phyloP scores from a whole-genome alignment of 495 filamentous ascomycete genomes.

The Rhizodiscina lignyota region DNA sequence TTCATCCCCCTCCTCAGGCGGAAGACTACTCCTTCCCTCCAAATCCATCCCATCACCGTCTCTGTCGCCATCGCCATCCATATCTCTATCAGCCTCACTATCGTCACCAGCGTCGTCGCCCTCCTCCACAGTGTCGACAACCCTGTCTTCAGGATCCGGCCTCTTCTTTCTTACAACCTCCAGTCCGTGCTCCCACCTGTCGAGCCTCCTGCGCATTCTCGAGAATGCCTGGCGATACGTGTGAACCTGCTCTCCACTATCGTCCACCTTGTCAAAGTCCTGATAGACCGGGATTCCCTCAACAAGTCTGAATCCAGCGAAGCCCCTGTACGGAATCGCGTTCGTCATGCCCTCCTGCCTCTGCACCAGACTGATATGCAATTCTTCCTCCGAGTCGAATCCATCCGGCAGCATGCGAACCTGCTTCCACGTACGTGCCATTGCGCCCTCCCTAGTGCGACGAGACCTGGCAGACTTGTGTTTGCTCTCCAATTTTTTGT shows the following conservation, averaged over 20 bases:
- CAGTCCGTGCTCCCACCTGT: background rate
- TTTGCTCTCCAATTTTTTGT: slow-evolving; percentile 44
- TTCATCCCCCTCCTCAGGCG: background rate
- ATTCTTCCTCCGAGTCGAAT: slow-evolving; percentile 67
- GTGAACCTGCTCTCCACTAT: slow-evolving; percentile 6
- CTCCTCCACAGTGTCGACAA: background rate
- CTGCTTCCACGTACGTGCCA: slow-evolving; percentile 53
- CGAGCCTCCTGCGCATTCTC: slow-evolving; percentile 1
- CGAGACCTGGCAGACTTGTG: slow-evolving; percentile 10
- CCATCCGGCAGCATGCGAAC: slow-evolving; percentile 48
- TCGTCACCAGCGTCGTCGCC: background rate
- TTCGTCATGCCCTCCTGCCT: slow-evolving; percentile 3
- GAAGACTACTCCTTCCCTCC: background rate
- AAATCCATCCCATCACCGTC: background rate
- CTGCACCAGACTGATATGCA: slow-evolving; percentile 6
- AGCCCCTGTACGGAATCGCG: slow-evolving; percentile 2
- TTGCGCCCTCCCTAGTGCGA: slow-evolving; percentile 42
- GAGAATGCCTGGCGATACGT: slow-evolving; percentile 5
- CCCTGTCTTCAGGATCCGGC: slow-evolving; percentile 28
- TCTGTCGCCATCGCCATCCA: slow-evolving; percentile 1
- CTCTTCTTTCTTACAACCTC: slow-evolving; percentile 29
- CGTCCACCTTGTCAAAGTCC: slow-evolving; percentile 2
- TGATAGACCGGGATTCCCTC: slow-evolving; percentile 1
- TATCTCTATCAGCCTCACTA: slow-evolving; percentile 1
- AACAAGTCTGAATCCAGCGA: slow-evolving; percentile 1